Evolutionary conservation across 2,329 filamentous ascomycete genomes (phyloP).

Genomic region (Zymoseptoria passerinii): DNA sequence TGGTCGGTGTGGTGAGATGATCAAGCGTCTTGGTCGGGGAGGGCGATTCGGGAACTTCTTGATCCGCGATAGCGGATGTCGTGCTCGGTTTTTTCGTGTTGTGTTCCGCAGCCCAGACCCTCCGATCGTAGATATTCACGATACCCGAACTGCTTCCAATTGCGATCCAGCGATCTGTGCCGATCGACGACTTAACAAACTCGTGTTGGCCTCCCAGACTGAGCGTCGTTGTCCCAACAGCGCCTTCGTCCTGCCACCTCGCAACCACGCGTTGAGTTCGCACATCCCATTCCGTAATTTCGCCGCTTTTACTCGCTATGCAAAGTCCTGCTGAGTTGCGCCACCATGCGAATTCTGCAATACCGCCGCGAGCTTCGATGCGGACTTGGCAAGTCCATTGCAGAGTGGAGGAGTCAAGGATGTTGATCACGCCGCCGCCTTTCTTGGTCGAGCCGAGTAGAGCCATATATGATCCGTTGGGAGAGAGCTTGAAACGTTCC

Average conservation of each 20-base stretch:
- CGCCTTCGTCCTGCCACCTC: slow-evolving; percentile 84
- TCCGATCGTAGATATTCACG: slow-evolving; percentile 86
- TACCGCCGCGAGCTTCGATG: slow-evolving; percentile 71
- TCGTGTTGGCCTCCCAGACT: slow-evolving; percentile 61
- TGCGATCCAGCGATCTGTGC: slow-evolving; percentile 81
- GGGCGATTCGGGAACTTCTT: slow-evolving; percentile 53
- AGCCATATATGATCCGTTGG: slow-evolving; percentile 78
- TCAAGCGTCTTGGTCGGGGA: slow-evolving; percentile 67
- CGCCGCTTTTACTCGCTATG: slow-evolving; percentile 76
- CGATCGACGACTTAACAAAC: slow-evolving; percentile 50
- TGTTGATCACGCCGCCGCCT: slow-evolving; percentile 79
- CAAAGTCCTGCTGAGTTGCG: slow-evolving; percentile 70
- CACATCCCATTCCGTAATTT: slow-evolving; percentile 83
- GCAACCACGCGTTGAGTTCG: slow-evolving; percentile 60
- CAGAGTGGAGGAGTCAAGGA: slow-evolving; percentile 68
- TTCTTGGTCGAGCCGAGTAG: slow-evolving; percentile 72
- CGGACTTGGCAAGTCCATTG: slow-evolving; percentile 83
- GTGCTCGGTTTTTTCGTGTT: slow-evolving; percentile 3
- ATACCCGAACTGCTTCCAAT: slow-evolving; percentile 81
- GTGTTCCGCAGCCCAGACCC: slow-evolving; percentile 43
- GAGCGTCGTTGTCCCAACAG: slow-evolving; percentile 74
- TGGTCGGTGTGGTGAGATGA: slow-evolving; percentile 80
- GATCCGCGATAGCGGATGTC: slow-evolving; percentile 1
- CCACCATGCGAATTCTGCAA: slow-evolving; percentile 94
- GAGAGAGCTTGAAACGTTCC: slow-evolving; percentile 82